Evolutionary conservation across 345 rosid species (phyloP).

Genomic region (Erodium maritimum): DNA sequence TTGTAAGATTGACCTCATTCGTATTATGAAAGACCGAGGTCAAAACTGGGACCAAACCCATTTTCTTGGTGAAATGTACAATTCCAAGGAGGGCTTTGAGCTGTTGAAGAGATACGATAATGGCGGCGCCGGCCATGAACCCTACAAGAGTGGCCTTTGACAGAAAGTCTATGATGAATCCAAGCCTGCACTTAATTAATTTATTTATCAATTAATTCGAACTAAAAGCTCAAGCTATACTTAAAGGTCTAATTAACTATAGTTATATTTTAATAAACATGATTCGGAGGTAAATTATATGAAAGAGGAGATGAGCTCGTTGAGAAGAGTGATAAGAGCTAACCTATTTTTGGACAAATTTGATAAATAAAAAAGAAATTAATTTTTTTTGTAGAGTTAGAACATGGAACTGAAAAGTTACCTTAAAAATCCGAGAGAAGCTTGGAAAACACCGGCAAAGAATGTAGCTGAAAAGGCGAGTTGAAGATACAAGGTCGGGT

Average conservation of each 20-base stretch:
- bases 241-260: too few relatives aligned
- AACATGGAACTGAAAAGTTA: neutral
- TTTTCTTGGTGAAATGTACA: slow-evolving; percentile 71
- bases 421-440: slow-evolving; percentile 88
- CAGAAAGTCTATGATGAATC: slow-evolving; percentile 81
- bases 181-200: slow-evolving; percentile 38
- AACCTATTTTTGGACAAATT: too few relatives aligned
- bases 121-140: slow-evolving; percentile 97
- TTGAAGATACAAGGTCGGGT: slow-evolving; percentile 62
- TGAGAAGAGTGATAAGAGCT: too few relatives aligned
- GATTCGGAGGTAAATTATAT: too few relatives aligned
- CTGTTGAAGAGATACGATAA: slow-evolving; percentile 89
- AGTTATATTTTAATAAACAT: too few relatives aligned
- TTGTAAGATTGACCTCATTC: slow-evolving; percentile 38
- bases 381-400: too few relatives aligned
- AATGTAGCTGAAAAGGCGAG: slow-evolving; percentile 85
- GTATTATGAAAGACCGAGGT: slow-evolving; percentile 63
- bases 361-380: too few relatives aligned
- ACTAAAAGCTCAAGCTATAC: too few relatives aligned
- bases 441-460: slow-evolving; percentile 91
- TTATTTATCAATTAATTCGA: too few relatives aligned
- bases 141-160: slow-evolving; percentile 85
- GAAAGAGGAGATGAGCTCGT: too few relatives aligned
- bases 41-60: slow-evolving; percentile 76
- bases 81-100: slow-evolving; percentile 86